A percentile compares a stretch with the other conserved stretches of the same genome.
Evolutionary conservation across 352 stramenopile species (phyloP).

Genomic region (Globisporangium rhizosaccharum): DNA sequence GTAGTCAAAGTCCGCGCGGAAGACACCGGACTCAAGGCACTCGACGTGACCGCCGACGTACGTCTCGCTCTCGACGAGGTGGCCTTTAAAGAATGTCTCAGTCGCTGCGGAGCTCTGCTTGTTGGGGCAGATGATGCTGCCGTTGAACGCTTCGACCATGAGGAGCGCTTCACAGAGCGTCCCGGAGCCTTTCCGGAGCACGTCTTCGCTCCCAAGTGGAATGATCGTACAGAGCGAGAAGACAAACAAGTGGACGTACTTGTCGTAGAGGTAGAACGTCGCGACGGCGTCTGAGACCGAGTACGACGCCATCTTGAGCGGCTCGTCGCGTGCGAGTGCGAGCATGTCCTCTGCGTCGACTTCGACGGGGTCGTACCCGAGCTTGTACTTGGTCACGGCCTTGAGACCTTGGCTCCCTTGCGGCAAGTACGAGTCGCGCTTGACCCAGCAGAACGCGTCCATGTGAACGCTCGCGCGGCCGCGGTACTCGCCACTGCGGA

Average conservation of each 20-base stretch:
- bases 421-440: slow-evolving; percentile 98
- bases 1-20: slow-evolving; percentile 96
- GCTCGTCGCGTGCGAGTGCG: slow-evolving; percentile 90
- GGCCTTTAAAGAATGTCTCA: slow-evolving; percentile 87
- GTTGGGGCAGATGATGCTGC: slow-evolving; percentile 98
- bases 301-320: slow-evolving; percentile 98
- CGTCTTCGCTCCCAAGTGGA: slow-evolving; percentile 96
- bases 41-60: slow-evolving; percentile 99
- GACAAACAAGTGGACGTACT: slow-evolving; percentile 99
- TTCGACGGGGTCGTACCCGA: slow-evolving; percentile 97
- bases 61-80: slow-evolving; percentile 97
- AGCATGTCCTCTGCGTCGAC: slow-evolving; percentile 99
- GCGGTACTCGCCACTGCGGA: slow-evolving; percentile 88
- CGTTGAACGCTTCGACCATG: slow-evolving; percentile 97
- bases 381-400: slow-evolving; percentile 98
- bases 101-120: slow-evolving; percentile 90
- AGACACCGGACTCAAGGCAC: slow-evolving; percentile 97
- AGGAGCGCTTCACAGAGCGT: slow-evolving; percentile 99
- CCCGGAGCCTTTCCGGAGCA: slow-evolving; percentile 93
- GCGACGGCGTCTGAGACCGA: slow-evolving; percentile 99
- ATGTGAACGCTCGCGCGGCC: slow-evolving; percentile 94
- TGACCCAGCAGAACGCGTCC: slow-evolving; percentile 99
- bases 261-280: slow-evolving; percentile 99
- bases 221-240: slow-evolving; percentile 99
- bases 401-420: slow-evolving; percentile 98